Percentiles rank a stretch among this genome's conserved stretches.
These are phyloP conservation scores for Paulownia fortunei DNA, from an alignment of 257 asterid genomes.

Conservation along the genomic window DNA sequence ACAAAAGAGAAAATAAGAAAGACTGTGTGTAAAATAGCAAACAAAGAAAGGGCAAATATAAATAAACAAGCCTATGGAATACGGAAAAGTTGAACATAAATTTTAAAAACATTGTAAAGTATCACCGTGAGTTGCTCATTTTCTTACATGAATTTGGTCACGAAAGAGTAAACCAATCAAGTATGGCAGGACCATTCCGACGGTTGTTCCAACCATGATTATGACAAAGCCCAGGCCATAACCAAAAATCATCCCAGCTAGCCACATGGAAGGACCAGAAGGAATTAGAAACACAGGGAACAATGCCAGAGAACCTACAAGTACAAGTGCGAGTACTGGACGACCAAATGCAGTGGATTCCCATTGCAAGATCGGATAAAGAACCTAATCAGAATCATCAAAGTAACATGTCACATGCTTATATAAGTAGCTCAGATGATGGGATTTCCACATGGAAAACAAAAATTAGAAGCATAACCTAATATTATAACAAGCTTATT, in stretches of 20 bases:
- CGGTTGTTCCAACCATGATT: conserved; percentile 80
- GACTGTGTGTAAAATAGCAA: not conserved
- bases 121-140: not conserved
- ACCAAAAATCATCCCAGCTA: conserved; percentile 91
- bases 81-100: not conserved
- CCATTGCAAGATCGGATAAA: conserved; percentile 70
- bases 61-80: not conserved
- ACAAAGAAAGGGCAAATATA: not conserved
- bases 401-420: conserved; percentile 19
- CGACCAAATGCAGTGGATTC: conserved; percentile 88
- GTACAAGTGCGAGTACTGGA: conserved; percentile 68
- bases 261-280: conserved; percentile 94
- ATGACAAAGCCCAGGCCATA: conserved; percentile 82
- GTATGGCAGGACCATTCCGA: conserved; percentile 80
- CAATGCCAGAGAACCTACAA: conserved; percentile 74
- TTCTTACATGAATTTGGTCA: conserved; percentile 68
- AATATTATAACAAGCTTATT: conserved; percentile 1
- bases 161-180: conserved; percentile 70
- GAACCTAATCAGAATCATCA: conserved; percentile 52
- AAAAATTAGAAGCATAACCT: not conserved
- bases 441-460: not conserved
- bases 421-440: not conserved
- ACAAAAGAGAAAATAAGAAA: conserved; percentile 1
- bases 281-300: conserved; percentile 74
- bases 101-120: not conserved